These are phyloP conservation scores for Aureobasidium sp. DNA, from an alignment of 2,329 filamentous ascomycete genomes.

Conservation along the genomic window DNA sequence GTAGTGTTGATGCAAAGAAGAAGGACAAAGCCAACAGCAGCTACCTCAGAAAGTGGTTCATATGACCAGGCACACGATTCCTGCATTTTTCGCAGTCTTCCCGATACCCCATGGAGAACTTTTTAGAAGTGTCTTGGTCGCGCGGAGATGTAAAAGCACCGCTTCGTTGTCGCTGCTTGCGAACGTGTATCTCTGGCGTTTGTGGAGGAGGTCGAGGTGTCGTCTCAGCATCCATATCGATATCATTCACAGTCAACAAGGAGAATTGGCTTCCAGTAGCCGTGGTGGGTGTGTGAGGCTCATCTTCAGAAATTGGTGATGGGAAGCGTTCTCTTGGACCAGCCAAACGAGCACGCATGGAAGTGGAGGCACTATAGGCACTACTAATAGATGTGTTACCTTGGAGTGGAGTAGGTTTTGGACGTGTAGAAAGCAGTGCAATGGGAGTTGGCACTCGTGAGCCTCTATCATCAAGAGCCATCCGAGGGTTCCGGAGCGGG, in stretches of 20 bases:
- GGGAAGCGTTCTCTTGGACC: slow-evolving; percentile 20
- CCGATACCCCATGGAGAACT: slow-evolving; percentile 39
- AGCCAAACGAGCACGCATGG: slow-evolving; percentile 7
- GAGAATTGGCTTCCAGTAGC: slow-evolving; percentile 31
- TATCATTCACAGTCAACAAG: slow-evolving; percentile 31
- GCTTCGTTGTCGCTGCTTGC: slow-evolving; percentile 31
- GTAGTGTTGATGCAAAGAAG: background rate
- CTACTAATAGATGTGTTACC: background rate
- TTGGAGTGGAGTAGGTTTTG: slow-evolving; percentile 7
- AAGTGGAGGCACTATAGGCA: background rate
- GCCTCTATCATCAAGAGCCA: slow-evolving; percentile 11
- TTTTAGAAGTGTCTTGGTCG: slow-evolving; percentile 16
- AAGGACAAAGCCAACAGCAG: background rate
- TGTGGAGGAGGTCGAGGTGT: slow-evolving; percentile 17
- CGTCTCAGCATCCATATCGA: slow-evolving; percentile 26
- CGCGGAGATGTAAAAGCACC: slow-evolving; percentile 24
- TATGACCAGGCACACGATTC: slow-evolving; percentile 42
- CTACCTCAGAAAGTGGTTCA: slow-evolving; percentile 39
- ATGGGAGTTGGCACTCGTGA: slow-evolving; percentile 12
- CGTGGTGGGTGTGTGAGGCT: slow-evolving; percentile 27
- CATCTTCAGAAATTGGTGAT: slow-evolving; percentile 31
- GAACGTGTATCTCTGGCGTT: slow-evolving; percentile 22
- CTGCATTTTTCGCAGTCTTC: slow-evolving; percentile 46
- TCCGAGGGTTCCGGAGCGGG: slow-evolving; percentile 12
- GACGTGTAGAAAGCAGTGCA: background rate